Percentiles rank a stretch among this genome's conserved stretches.
phyloP scores from a whole-genome alignment of 768 basidiomycete species.

The Chalciporus sphaerocephalus region DNA sequence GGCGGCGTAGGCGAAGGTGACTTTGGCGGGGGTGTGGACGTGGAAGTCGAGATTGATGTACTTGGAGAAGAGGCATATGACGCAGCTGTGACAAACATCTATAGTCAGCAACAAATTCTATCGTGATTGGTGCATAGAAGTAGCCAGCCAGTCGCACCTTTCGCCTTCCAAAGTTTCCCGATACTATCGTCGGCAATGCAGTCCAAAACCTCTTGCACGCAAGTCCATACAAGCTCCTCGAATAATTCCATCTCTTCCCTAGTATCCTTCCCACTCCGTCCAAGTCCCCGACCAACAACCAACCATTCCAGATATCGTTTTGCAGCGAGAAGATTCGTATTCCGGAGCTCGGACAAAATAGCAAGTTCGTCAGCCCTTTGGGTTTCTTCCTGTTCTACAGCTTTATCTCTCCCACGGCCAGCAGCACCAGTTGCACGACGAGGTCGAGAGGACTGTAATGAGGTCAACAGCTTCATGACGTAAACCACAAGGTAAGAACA shows the following conservation, averaged over 20 bases:
- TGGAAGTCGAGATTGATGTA: neutral
- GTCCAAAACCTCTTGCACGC: constrained; percentile 48
- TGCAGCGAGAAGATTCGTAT: constrained; percentile 41
- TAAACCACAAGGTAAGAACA: neutral
- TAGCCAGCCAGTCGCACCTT: constrained; percentile 45
- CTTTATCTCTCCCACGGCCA: constrained; percentile 21
- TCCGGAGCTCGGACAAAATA: constrained; percentile 29
- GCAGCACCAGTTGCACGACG: constrained; percentile 18
- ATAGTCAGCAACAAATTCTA: neutral
- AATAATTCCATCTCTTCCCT: constrained; percentile 45
- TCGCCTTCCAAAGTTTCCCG: constrained; percentile 66
- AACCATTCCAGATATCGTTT: constrained; percentile 77
- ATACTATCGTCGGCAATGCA: constrained; percentile 48
- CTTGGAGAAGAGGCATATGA: constrained; percentile 46
- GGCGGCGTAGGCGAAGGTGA: neutral
- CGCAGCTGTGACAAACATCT: constrained; percentile 34
- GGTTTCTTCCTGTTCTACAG: constrained; percentile 20
- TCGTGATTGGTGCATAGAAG: neutral
- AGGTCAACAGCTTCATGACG: constrained; percentile 20
- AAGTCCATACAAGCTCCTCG: constrained; percentile 55
- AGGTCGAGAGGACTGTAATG: constrained; percentile 14
- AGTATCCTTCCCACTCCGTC: constrained; percentile 22
- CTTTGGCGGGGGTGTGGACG: constrained; percentile 9
- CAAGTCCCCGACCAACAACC: constrained; percentile 56
- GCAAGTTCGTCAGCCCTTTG: constrained; percentile 23